phyloP scores from a whole-genome alignment of 257 asterid species.

The Capsicum pubescens region DNA sequence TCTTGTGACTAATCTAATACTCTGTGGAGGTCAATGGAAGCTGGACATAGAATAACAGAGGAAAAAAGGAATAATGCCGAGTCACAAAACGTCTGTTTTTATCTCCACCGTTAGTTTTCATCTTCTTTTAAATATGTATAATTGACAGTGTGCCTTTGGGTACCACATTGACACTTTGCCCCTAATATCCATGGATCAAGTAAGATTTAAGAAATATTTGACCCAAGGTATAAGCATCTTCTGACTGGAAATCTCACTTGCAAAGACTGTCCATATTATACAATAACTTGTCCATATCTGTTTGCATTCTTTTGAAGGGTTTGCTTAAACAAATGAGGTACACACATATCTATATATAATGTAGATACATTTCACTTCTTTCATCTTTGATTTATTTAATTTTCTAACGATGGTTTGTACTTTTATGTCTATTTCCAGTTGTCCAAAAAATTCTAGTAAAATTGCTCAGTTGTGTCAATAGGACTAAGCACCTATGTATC shows the following conservation, averaged over 20 bases:
- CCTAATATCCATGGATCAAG: not conserved
- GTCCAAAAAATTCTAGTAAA: not conserved
- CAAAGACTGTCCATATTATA: not conserved
- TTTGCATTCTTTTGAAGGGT: constrained; percentile 12
- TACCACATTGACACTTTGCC: not conserved
- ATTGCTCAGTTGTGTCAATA: not conserved
- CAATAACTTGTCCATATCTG: not conserved
- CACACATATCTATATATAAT: not conserved
- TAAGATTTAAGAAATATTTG: not conserved
- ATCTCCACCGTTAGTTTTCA: not conserved
- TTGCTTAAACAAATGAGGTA: not conserved
- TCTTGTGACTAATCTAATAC: not conserved
- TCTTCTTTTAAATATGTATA: not conserved
- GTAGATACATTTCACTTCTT: not conserved
- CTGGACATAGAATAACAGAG: not conserved
- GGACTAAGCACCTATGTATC: not conserved
- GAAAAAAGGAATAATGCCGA: not conserved
- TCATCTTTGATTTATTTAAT: not conserved
- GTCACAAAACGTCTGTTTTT: not conserved
- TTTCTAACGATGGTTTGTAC: not conserved
- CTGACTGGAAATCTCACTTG: not conserved
- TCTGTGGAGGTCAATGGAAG: not conserved
- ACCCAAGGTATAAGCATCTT: not conserved
- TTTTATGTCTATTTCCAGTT: not conserved
- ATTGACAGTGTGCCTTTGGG: not conserved